Percentiles rank a stretch among this genome's conserved stretches.
Evolutionary conservation across 805 yeast species (phyloP).

Genomic region (Saccharomycopsis sp.): DNA sequence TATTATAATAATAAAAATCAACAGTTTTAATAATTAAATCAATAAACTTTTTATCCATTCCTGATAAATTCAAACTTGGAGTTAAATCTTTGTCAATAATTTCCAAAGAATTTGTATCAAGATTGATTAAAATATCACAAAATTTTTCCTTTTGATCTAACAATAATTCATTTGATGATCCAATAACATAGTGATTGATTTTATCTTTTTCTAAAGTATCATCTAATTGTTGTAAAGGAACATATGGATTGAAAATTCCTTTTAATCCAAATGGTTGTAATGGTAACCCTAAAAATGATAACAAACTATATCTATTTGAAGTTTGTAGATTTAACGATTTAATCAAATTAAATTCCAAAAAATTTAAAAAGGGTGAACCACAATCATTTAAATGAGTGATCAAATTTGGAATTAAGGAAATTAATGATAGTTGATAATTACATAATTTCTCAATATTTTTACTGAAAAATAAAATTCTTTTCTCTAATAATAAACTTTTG

Average conservation of each 20-base stretch:
- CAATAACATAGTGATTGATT: conserved; percentile 61
- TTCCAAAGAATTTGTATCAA: conserved; percentile 43
- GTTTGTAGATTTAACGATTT: conserved; percentile 63
- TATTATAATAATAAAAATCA: conserved; percentile 14
- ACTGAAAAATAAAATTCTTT: conserved; percentile 64
- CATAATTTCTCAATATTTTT: conserved; percentile 73
- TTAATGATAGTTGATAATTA: conserved; percentile 70
- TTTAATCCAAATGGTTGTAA: conserved; percentile 77
- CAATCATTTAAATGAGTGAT: conserved; percentile 62
- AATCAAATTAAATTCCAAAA: conserved; percentile 38
- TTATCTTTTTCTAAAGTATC: conserved; percentile 44
- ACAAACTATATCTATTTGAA: conserved; percentile 66
- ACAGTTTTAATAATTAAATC: conserved; percentile 45
- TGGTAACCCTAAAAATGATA: conserved; percentile 80
- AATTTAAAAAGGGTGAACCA: conserved; percentile 64
- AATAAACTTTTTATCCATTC: conserved; percentile 68
- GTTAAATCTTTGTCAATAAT: conserved; percentile 33
- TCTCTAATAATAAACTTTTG: conserved; percentile 71
- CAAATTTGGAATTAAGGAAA: conserved; percentile 75
- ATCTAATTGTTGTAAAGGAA: conserved; percentile 86
- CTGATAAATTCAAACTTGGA: conserved; percentile 36
- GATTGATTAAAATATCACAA: conserved; percentile 64
- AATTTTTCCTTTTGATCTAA: conserved; percentile 49
- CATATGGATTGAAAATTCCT: conserved; percentile 83
- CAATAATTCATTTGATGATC: conserved; percentile 79